phyloP scores from a whole-genome alignment of 768 basidiomycete genomes.

The Auriscalpium orientale region DNA sequence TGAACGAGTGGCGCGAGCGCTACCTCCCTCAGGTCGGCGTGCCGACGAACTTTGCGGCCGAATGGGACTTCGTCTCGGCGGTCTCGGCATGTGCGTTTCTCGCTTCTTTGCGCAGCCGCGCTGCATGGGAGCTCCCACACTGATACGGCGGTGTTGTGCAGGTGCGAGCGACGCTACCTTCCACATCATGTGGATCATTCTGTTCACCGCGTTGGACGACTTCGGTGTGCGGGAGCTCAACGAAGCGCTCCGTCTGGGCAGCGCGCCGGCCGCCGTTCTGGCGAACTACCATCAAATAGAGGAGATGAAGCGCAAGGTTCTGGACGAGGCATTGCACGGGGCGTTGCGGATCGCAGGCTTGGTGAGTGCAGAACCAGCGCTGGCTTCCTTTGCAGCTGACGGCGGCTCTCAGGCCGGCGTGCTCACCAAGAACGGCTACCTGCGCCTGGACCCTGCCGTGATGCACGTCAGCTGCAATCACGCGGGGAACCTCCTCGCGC shows the following conservation, averaged over 20 bases:
- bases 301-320: constrained; percentile 57
- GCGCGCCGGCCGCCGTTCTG: constrained; percentile 24
- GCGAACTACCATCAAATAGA: constrained; percentile 48
- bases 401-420: constrained; percentile 54
- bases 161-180: constrained; percentile 85
- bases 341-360: constrained; percentile 86
- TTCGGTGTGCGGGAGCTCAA: constrained; percentile 76
- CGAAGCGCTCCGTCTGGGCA: constrained; percentile 32
- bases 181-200: constrained; percentile 85
- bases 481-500: constrained; percentile 75
- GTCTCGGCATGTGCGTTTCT: constrained; percentile 47
- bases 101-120: neutral
- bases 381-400: constrained; percentile 1
- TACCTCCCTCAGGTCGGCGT: constrained; percentile 78
- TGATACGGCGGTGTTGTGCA: constrained; percentile 17
- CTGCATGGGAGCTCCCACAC: neutral
- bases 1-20: constrained; percentile 68
- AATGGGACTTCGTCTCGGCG: constrained; percentile 88
- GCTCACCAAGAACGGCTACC: constrained; percentile 78
- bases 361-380: constrained; percentile 33
- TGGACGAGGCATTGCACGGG: constrained; percentile 77
- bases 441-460: constrained; percentile 83
- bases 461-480: constrained; percentile 85
- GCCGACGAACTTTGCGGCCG: constrained; percentile 72
- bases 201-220: constrained; percentile 78